phyloP scores from a whole-genome alignment of 2,329 filamentous ascomycete genomes.

The Phialemoniopsis sp. region DNA sequence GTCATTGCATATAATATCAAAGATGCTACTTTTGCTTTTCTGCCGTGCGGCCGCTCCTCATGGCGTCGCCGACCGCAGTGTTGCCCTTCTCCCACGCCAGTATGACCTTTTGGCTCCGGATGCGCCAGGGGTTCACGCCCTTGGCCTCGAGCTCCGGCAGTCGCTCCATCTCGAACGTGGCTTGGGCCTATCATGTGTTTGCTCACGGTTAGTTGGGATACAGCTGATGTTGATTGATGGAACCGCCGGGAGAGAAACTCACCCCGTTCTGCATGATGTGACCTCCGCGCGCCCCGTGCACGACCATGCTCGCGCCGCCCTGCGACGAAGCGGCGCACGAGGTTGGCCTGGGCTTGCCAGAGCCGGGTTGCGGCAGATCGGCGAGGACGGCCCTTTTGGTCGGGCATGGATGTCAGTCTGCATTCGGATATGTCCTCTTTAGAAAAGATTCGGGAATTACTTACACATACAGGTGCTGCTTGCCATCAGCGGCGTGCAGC shows the following conservation, averaged over 20 bases:
- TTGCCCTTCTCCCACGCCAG: conserved; percentile 19
- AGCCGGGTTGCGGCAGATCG: conserved; percentile 15
- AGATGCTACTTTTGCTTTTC: no score
- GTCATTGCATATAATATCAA: no score
- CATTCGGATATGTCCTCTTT: no score
- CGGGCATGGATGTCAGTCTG: background rate
- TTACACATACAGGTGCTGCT: conserved; percentile 18
- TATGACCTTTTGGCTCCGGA: conserved; percentile 15
- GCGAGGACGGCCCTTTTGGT: conserved; percentile 16
- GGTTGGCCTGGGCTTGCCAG: conserved; percentile 10
- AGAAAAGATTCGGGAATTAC: no score
- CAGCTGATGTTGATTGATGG: no score
- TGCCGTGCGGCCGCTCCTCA: no score
- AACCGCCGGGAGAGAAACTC: conserved; percentile 3
- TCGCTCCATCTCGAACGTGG: conserved; percentile 18
- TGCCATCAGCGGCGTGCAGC: conserved; percentile 12
- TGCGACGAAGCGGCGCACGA: conserved; percentile 14
- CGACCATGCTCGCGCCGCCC: conserved; percentile 16
- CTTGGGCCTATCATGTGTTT: conserved; percentile 17
- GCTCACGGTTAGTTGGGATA: no score
- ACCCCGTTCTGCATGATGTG: conserved; percentile 22
- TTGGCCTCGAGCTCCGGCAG: conserved; percentile 17
- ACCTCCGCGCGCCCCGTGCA: conserved; percentile 11
- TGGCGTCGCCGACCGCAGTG: conserved; percentile 1
- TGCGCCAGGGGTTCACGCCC: conserved; percentile 23